Evolutionary conservation across 2,329 filamentous ascomycete species (phyloP).

Genomic region (Alternaria arbusti): DNA sequence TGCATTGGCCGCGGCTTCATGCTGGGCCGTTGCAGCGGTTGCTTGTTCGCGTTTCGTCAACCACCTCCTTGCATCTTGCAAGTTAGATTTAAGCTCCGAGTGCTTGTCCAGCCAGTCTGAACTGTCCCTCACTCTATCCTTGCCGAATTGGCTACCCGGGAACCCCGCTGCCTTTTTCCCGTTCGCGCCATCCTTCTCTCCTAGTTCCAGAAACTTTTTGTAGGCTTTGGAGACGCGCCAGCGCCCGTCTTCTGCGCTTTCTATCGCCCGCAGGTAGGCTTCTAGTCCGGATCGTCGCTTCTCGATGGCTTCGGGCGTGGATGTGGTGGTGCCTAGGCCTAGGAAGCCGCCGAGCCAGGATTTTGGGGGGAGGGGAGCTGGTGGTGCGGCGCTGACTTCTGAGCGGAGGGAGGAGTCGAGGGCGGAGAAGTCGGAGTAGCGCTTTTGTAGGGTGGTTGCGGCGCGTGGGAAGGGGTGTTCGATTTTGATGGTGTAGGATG

Average conservation of each 20-base stretch:
- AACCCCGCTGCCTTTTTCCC: slow-evolving; percentile 23
- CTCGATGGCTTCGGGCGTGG: slow-evolving; percentile 72
- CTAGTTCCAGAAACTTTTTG: slow-evolving; percentile 74
- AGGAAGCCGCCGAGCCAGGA: slow-evolving; percentile 71
- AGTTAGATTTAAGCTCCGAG: slow-evolving; percentile 71
- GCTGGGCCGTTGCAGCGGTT: slow-evolving; percentile 63
- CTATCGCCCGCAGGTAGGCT: slow-evolving; percentile 73
- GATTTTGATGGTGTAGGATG: slow-evolving; percentile 78
- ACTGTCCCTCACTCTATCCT: slow-evolving; percentile 53
- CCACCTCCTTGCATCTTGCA: slow-evolving; percentile 71
- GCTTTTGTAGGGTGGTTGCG: slow-evolving; percentile 77
- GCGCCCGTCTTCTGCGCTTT: slow-evolving; percentile 73
- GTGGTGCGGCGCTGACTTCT: slow-evolving; percentile 68
- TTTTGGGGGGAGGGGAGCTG: slow-evolving; percentile 72
- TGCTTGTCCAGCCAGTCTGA: slow-evolving; percentile 78
- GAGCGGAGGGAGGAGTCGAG: slow-evolving; percentile 69
- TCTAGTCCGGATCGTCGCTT: slow-evolving; percentile 73
- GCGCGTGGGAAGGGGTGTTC: slow-evolving; percentile 78
- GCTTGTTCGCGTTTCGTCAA: slow-evolving; percentile 73
- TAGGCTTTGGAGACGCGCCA: slow-evolving; percentile 78
- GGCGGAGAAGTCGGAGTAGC: slow-evolving; percentile 78
- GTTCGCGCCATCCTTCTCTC: slow-evolving; percentile 28
- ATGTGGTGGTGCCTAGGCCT: slow-evolving; percentile 63
- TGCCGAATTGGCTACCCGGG: slow-evolving; percentile 46
- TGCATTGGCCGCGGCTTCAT: slow-evolving; percentile 74